Percentiles rank a stretch among this genome's conserved stretches.
phyloP scores from a whole-genome alignment of 257 asterid species.

The Striga asiatica region DNA sequence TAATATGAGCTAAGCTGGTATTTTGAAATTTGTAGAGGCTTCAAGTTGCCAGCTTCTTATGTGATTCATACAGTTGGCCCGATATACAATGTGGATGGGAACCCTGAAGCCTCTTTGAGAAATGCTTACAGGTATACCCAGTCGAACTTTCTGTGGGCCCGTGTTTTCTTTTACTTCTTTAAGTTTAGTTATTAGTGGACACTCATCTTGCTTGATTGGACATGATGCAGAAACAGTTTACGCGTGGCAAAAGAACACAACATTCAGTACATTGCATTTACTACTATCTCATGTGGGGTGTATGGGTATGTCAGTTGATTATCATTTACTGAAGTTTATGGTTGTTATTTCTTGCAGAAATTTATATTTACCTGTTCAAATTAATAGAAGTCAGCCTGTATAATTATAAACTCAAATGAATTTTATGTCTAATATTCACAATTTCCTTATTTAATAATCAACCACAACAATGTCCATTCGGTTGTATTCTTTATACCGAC shows the following conservation, averaged over 20 bases:
- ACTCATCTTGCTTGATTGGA: slow-evolving; percentile 8
- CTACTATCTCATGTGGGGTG: slow-evolving; percentile 93
- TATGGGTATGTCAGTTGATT: slow-evolving; percentile 38
- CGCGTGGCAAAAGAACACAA: slow-evolving; percentile 59
- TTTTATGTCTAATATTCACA: not conserved
- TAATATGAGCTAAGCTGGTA: slow-evolving; percentile 14
- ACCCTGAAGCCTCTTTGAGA: slow-evolving; percentile 56
- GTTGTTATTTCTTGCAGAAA: not conserved
- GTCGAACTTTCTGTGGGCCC: slow-evolving; percentile 4
- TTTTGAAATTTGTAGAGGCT: slow-evolving; percentile 50
- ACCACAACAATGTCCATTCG: not conserved
- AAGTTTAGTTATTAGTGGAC: not conserved
- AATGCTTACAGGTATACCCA: slow-evolving; percentile 72
- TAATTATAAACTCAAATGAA: not conserved
- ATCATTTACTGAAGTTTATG: slow-evolving; percentile 1
- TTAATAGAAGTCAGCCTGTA: not conserved
- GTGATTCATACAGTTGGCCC: slow-evolving; percentile 98
- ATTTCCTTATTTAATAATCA: not conserved
- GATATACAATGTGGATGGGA: slow-evolving; percentile 38
- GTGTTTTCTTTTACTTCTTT: not conserved
- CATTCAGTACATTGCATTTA: slow-evolving; percentile 75
- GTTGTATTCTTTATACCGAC: not conserved
- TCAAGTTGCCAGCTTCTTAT: slow-evolving; percentile 83
- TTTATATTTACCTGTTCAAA: not conserved
- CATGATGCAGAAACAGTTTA: slow-evolving; percentile 66